A percentile compares a stretch with the other conserved stretches of the same genome.
These are phyloP conservation scores for Phytophthora hibernalis DNA, from an alignment of 352 stramenopile genomes.

Conservation along the genomic window DNA sequence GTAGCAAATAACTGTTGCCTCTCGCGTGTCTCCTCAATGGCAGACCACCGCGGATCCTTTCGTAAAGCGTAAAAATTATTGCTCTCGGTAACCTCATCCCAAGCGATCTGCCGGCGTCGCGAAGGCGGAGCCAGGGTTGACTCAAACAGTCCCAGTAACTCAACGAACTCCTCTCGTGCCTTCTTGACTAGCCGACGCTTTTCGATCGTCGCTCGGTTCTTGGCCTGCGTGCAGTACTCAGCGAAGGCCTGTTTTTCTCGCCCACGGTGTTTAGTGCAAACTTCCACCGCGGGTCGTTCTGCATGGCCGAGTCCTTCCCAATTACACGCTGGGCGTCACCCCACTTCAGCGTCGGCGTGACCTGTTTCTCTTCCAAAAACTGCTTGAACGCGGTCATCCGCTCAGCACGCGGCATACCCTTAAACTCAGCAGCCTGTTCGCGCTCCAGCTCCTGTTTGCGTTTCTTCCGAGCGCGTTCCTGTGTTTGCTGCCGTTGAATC, in stretches of 20 bases:
- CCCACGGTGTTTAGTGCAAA: conserved; percentile 70
- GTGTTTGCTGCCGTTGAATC: conserved; percentile 24
- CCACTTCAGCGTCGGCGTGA: conserved; percentile 80
- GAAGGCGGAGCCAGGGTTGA: conserved; percentile 39
- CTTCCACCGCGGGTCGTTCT: conserved; percentile 71
- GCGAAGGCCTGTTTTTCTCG: conserved; percentile 86
- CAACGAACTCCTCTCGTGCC: conserved; percentile 76
- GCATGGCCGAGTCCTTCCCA: conserved; percentile 54
- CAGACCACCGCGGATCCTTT: conserved; percentile 70
- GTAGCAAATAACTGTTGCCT: conserved; percentile 73
- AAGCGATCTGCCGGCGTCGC: conserved; percentile 34
- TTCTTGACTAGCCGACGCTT: conserved; percentile 75
- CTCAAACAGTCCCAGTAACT: conserved; percentile 68
- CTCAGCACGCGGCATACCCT: conserved; percentile 55
- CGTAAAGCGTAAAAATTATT: conserved; percentile 63
- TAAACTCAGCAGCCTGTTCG: conserved; percentile 50
- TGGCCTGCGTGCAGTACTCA: conserved; percentile 79
- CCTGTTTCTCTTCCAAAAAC: conserved; percentile 74
- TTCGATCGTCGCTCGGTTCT: conserved; percentile 77
- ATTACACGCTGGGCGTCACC: conserved; percentile 71
- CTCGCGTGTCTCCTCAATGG: conserved; percentile 68
- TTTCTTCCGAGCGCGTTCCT: conserved; percentile 41
- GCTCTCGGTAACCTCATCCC: conserved; percentile 59
- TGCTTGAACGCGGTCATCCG: conserved; percentile 71
- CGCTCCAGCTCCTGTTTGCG: conserved; percentile 56